Base-by-base conservation (phyloP, 148 eudicot species). In the Drosera capensis region DNA sequence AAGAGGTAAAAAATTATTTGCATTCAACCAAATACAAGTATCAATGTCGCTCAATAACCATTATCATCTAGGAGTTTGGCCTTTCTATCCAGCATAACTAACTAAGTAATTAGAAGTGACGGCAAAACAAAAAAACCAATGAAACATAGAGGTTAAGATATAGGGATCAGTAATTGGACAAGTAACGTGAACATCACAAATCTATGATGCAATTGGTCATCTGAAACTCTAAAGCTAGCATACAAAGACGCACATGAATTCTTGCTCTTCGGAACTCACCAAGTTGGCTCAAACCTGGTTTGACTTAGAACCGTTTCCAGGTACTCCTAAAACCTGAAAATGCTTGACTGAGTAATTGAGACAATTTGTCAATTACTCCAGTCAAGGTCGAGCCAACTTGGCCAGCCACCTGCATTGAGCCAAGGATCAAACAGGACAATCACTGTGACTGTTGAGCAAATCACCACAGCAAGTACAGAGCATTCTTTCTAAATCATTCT, bases 341-440 rank as follows among this genome's bases (percentile, higher is more conserved):
- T 42, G 51, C 71, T 69, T 52, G 66, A 69, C 49, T 53, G 65
- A 83, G 59, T 55, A 56, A 67, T 56, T 52, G 68, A 71, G 62
- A 63, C 70, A 75, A 54, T 65, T 69, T 70, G 51, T 67, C 68
- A 63, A 82, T 68, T 65, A 66, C 65, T 64, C 67, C 67, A 63
- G 72, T 68, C 68, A 73, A 44, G 66, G 71, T 66, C 70, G 65
- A 79, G 78, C 94, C 87, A 75, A 73, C 81, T 79, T 64, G 78
- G 73, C 52, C 65, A 55, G 49, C 68, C 56, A 43, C 79, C 86
- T 73, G 94, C 78, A 79, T 55, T 49, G 40, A 68, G 54, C 58
- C 70, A 78, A 34, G 14, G 66, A 56, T 58, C 62, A 73, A 67
- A 48, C 7, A 28, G 31, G 31, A 11, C 31, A 28, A 28, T 28